These are phyloP conservation scores for Oryza rufipogon DNA, from an alignment of 176 grass and related monocot genomes.

Conservation along the genomic window DNA sequence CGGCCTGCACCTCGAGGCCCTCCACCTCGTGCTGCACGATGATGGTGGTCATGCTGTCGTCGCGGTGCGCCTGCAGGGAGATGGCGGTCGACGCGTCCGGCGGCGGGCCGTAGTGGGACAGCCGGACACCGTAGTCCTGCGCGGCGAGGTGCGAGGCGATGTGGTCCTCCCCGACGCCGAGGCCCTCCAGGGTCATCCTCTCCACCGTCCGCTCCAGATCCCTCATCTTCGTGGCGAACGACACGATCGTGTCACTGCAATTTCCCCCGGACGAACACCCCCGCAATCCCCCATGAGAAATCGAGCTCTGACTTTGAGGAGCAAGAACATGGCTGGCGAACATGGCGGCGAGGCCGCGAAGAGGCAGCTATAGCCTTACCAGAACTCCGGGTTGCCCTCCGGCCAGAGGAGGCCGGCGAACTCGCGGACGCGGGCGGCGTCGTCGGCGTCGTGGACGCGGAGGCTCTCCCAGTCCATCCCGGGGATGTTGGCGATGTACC, in stretches of 20 bases:
- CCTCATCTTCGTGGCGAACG: background rate
- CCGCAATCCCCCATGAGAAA: background rate
- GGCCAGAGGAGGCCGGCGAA: conserved; percentile 46
- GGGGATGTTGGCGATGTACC: conserved; percentile 43
- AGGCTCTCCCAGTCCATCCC: conserved; percentile 44
- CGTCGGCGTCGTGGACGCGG: conserved; percentile 1
- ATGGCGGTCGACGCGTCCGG: background rate
- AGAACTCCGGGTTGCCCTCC: conserved; percentile 45
- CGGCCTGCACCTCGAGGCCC: conserved; percentile 18
- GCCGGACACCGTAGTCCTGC: background rate
- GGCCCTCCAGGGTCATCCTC: conserved; percentile 26
- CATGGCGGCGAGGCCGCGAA: background rate
- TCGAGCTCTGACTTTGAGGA: background rate
- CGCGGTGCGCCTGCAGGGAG: background rate
- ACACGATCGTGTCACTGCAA: background rate
- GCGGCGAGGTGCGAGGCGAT: background rate
- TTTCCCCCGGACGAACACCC: background rate
- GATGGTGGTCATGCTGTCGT: conserved; percentile 7
- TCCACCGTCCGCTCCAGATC: background rate
- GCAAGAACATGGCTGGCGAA: background rate
- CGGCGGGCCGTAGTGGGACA: background rate
- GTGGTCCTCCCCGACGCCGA: conserved; percentile 7
- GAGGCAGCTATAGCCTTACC: conserved; percentile 6
- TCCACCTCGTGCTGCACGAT: conserved; percentile 34
- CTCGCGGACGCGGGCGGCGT: background rate